These are phyloP conservation scores for Gliomastix tumulicola DNA, from an alignment of 2,329 filamentous ascomycete species.

Conservation along the genomic window DNA sequence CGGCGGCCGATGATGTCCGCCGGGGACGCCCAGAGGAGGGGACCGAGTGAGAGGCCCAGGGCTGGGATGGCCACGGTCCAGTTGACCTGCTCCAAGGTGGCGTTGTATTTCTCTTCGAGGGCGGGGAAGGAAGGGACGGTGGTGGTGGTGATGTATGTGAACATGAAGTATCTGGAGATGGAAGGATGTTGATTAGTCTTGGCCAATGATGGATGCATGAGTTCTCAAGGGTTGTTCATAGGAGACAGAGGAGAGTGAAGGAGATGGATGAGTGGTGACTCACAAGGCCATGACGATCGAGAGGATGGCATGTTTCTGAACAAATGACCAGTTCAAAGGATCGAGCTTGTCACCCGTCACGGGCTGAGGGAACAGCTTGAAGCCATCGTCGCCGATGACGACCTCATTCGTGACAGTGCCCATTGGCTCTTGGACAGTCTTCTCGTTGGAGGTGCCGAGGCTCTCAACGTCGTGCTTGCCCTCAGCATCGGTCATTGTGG, in stretches of 20 bases:
- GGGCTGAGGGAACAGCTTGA: conserved; percentile 27
- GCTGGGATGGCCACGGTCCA: conserved; percentile 48
- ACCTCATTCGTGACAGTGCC: conserved; percentile 3
- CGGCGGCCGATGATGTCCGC: conserved; percentile 46
- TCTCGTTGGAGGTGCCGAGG: background rate
- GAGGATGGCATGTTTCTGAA: conserved; percentile 40
- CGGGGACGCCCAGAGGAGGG: conserved; percentile 38
- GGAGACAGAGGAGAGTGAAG: too few species aligned
- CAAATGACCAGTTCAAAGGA: conserved; percentile 44
- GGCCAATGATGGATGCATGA: too few species aligned
- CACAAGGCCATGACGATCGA: conserved; percentile 46
- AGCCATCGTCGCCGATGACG: conserved; percentile 12
- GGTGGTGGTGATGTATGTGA: conserved; percentile 51
- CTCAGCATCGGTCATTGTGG: too few species aligned
- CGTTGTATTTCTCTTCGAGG: conserved; percentile 36
- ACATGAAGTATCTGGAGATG: conserved; percentile 41
- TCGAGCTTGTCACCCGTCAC: conserved; percentile 34
- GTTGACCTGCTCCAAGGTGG: conserved; percentile 39
- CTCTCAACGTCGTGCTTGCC: background rate
- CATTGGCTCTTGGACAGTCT: too few species aligned
- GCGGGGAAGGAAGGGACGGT: conserved; percentile 45
- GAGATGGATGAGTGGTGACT: too few species aligned
- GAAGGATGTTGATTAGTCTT: too few species aligned
- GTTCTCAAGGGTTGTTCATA: background rate
- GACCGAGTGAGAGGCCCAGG: conserved; percentile 42